Evolutionary conservation across 805 yeast genomes (phyloP).

Genomic region (Yamadazyma takamatsuzukensis): DNA sequence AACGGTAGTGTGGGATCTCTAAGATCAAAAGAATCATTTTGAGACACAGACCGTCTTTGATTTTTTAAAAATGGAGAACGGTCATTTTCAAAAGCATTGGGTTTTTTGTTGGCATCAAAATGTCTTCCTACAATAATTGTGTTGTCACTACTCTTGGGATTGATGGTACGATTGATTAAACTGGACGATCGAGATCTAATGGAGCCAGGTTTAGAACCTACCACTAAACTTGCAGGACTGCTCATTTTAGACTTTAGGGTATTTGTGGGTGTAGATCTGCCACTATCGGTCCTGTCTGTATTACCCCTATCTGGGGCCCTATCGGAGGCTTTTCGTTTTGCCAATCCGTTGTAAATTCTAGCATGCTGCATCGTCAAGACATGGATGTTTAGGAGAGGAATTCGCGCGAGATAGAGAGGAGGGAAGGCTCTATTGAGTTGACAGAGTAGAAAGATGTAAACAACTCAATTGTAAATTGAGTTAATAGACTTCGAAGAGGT

Average conservation of each 20-base stretch:
- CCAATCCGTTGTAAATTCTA: slow-evolving; percentile 17
- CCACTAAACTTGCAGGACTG: slow-evolving; percentile 16
- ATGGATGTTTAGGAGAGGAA: too few species aligned
- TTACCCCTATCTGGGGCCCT: too few species aligned
- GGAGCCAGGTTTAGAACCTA: slow-evolving; percentile 13
- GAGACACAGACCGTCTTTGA: slow-evolving; percentile 6
- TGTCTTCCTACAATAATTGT: slow-evolving; percentile 13
- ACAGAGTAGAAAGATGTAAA: too few species aligned
- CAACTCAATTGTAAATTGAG: too few species aligned
- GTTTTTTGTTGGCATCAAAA: slow-evolving; percentile 4
- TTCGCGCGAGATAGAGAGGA: too few species aligned
- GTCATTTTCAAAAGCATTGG: slow-evolving; percentile 6
- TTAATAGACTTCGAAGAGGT: too few species aligned
- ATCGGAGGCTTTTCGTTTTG: too few species aligned
- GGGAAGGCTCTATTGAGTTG: too few species aligned
- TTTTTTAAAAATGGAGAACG: slow-evolving; percentile 2
- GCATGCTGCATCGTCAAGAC: slow-evolving; percentile 40
- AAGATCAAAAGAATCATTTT: slow-evolving; percentile 10
- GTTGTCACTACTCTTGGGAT: slow-evolving; percentile 10
- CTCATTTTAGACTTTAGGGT: too few species aligned
- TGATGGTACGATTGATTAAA: slow-evolving; percentile 4
- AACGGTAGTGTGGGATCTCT: slow-evolving; percentile 22
- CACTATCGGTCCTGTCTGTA: too few species aligned
- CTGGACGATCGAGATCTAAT: slow-evolving; percentile 11
- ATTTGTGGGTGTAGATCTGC: too few species aligned